Percentiles rank a stretch among this genome's conserved stretches.
phyloP scores from a whole-genome alignment of 2,329 filamentous ascomycete species.

The Fusarium pseudograminearum region DNA sequence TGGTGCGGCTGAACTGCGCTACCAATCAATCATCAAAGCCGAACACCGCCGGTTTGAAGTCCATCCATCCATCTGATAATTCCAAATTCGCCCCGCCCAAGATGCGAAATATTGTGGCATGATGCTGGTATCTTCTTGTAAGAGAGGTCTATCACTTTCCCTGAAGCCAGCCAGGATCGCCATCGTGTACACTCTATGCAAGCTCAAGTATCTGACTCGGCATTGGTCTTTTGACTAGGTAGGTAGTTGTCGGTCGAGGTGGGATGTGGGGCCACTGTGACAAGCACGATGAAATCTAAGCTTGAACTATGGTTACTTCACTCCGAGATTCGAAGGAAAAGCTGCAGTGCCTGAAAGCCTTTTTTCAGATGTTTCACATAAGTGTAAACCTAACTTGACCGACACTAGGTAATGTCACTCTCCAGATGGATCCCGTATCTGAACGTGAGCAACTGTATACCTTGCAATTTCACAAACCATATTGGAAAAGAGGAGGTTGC shows the following conservation, averaged over 20 bases:
- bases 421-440: not conserved
- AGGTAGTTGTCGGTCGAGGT: not conserved
- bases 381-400: not conserved
- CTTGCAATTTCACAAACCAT: not conserved
- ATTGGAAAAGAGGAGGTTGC: not conserved
- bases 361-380: not conserved
- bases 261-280: conserved; percentile 21
- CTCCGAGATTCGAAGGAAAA: not conserved
- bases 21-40: conserved; percentile 13
- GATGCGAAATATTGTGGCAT: not conserved
- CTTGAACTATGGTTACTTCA: conserved; percentile 1
- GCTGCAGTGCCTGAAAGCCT: not conserved
- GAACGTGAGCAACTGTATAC: conserved; percentile 12
- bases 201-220: conserved; percentile 10
- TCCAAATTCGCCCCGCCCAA: conserved; percentile 20
- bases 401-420: not conserved
- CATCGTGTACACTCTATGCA: not conserved
- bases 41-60: not conserved
- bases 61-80: conserved; percentile 3
- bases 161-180: not conserved
- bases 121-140: not conserved
- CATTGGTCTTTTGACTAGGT: conserved; percentile 7
- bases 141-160: not conserved
- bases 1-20: conserved; percentile 23
- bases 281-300: conserved; percentile 2